Base-by-base conservation (phyloP, 371 early-diverging fungal species). In the Globomyces sp. region DNA sequence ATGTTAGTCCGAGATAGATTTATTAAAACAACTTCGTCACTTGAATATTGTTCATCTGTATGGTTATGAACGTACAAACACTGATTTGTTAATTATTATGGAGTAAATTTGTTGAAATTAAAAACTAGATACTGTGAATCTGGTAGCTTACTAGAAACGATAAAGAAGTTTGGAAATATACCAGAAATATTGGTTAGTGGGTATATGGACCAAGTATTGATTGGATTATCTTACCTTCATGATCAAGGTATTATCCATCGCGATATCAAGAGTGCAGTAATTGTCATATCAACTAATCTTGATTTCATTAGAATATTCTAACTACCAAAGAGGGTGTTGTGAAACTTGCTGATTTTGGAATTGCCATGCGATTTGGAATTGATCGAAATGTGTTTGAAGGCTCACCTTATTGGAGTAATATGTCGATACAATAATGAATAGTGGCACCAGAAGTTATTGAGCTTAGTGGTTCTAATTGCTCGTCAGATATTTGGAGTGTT, bases 361-460 rank as follows among this genome's bases (percentile, higher is more conserved):
- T 92, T 2, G 88, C 92, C 0, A 85, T 85, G 24, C 74, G 74
- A 42, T 66, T 77, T 1, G 69, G 76, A 49, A 68, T 57, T 9
- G 57, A 45, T n/a, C 78, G 80, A 58, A 64, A 74, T 46, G 61
- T 77, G 2, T 91, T 91, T 10, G 86, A 78, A 43, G 98, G 98
- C 8, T 92, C 94, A 10, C 96, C 98, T 0, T 92, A 93, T 74
- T 97, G 98, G 98, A 95, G 24, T 24, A 24, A 24, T 24, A 24
- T 24, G 24, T 24, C 24, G 24, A 24, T 24, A 24, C 24, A 24
- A 24, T 24, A 24, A 24, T 24, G 24, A 24, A 24, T 24, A 24
- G 24, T 97, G 96, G 94, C 98, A n/a, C 98, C 98, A 1, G 98
- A 97, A 79, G 91, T 97, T 0, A 86, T 93, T 71, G 89, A 90